phyloP scores from a whole-genome alignment of 2,329 filamentous ascomycete species.

The Phoma sp. region DNA sequence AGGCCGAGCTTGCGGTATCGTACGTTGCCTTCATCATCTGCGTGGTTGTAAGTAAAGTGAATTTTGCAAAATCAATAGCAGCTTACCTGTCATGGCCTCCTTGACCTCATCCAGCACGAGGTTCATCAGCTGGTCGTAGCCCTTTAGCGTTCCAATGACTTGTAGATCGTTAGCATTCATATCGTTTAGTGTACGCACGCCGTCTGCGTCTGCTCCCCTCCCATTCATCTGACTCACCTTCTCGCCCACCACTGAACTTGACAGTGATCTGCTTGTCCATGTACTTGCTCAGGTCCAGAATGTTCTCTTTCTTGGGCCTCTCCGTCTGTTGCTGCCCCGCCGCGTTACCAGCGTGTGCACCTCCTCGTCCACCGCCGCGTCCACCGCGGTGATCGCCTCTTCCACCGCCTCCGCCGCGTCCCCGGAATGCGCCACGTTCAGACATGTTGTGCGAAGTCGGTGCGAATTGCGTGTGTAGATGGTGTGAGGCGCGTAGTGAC shows the following conservation, averaged over 20 bases:
- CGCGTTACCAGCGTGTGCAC: slow-evolving; percentile 42
- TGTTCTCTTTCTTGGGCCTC: slow-evolving; percentile 97
- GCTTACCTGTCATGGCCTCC: slow-evolving; percentile 84
- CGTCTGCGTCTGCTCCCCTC: background rate
- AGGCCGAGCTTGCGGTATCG: slow-evolving; percentile 80
- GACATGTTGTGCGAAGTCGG: slow-evolving; percentile 53
- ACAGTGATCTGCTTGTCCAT: slow-evolving; percentile 96
- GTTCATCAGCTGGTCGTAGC: slow-evolving; percentile 98
- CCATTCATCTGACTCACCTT: slow-evolving; percentile 64
- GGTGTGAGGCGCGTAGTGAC: slow-evolving; percentile 24
- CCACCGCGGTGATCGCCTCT: slow-evolving; percentile 49
- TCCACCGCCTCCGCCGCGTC: slow-evolving; percentile 43
- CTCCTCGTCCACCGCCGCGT: slow-evolving; percentile 51
- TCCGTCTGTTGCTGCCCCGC: slow-evolving; percentile 54
- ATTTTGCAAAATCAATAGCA: background rate
- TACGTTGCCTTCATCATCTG: slow-evolving; percentile 93
- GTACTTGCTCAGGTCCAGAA: slow-evolving; percentile 92
- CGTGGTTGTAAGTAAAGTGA: slow-evolving; percentile 1
- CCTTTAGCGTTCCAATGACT: slow-evolving; percentile 91
- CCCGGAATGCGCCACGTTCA: slow-evolving; percentile 61
- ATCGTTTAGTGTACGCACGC: background rate
- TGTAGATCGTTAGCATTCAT: slow-evolving; percentile 18
- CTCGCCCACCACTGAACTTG: slow-evolving; percentile 94
- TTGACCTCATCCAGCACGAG: slow-evolving; percentile 93
- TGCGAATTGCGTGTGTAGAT: slow-evolving; percentile 16